Base-by-base conservation (phyloP, 345 rosid species). In the Sisymbrium altissimum region DNA sequence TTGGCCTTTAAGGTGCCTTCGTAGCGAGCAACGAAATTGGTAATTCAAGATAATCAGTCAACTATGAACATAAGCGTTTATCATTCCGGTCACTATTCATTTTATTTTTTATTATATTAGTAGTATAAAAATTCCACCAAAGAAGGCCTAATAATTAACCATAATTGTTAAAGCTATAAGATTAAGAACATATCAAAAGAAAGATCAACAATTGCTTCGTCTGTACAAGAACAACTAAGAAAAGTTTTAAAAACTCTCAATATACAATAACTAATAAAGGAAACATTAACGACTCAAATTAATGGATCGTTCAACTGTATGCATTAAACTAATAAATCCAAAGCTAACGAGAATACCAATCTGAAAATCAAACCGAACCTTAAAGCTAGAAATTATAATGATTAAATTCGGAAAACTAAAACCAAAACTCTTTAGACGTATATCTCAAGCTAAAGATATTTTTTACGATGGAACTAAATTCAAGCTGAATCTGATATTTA, bases 31-130 rank as follows among this genome's bases (percentile, higher is more conserved):
- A 43, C 19, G 9, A 54, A 14, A 53, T 6, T 30, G 35, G 18
- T 62, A 52, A 52, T 63, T 62, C 18, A 39, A 49, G 52, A 19
- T 21, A 70, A 13, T 40, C 43, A 52, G 69, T 72, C 76, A 63
- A 63, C 69, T 62, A 63, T 39, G 61, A 50, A 32, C 5, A 29
- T 0, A 62, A 15, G 53, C 32, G 41, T 50, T 71, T 62, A 29
- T 50, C 17, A 50, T 13, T 50, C 7, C 30, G 7, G 1, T 38
- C 0, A n/a, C n/a, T n/a, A n/a, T n/a, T n/a, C n/a, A 30, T 30
- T 30, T 4, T 30, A n/a, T 27, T 4, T 11, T 3, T 12, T 7
- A 5, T 15, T 14, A 2, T 6, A 7, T 21, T 6, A n/a, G 2
- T 15, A 11, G 12, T 18, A 61, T 27, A 25, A 15, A 61, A 59